Base-by-base conservation (phyloP, 2,329 filamentous ascomycete species). In the Atkinsonella texensis region DNA sequence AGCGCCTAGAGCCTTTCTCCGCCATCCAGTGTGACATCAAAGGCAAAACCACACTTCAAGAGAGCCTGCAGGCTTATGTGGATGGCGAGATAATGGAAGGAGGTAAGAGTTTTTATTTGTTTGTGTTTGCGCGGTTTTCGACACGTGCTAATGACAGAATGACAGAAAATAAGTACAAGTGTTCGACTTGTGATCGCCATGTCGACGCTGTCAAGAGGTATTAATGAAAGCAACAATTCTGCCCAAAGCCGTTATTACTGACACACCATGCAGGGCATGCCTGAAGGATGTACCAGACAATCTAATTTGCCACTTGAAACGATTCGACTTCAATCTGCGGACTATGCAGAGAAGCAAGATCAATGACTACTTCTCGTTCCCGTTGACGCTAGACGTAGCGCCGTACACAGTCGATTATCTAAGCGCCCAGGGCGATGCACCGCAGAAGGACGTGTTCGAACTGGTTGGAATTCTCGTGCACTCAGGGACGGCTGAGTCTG, bases 21-120 rank as follows among this genome's bases (percentile, higher is more conserved):
- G 90, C 91, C 5, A 89, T 98, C 51, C 90, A 95, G 60, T 94
- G 93, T 63, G 90, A 96, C 59, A 95, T 98, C 62, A 94, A 95
- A 65, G 91, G 91, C 49, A 97, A 96, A 68, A 76, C 74, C 20
- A 85, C 75, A 33, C 77, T 98, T 1, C 76, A 88, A 60, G 89
- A 96, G 58, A 97, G 93, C 62, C 74, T 98, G 13, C 83, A 89
- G 59, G 89, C 91, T n/a, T 97, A 95, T 64, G 89, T 97, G 12
- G 87, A 94, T 63, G 93, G 93, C 4, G 93, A 98, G 68, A 83
- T 93, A 38, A 90, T 98, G 85, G 89, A 95, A 73, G 93, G 94
- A 57, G 83, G 83, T 80, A 65, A 60, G 75, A 51, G 13, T 41
- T 11, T 17, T 10, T 4, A 23, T 23, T 23, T 23, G 20, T 32